These are phyloP conservation scores for Suillus luteus DNA, from an alignment of 768 basidiomycete genomes.

Conservation along the genomic window DNA sequence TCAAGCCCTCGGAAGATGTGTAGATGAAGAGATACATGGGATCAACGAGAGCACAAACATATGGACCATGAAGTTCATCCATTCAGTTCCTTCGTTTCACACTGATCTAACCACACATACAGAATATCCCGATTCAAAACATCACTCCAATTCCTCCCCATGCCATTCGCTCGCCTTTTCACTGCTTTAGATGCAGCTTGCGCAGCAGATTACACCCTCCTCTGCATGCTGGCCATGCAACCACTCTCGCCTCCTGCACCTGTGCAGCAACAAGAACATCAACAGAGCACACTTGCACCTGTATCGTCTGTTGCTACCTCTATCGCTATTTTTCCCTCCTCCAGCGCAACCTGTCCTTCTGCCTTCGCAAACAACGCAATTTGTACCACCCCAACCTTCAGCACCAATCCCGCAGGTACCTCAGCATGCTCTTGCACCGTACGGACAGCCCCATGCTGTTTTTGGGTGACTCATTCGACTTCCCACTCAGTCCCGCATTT, in stretches of 20 bases:
- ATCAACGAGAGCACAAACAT: slow-evolving; percentile 26
- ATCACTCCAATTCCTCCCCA: slow-evolving; percentile 55
- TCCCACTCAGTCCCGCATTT: slow-evolving; percentile 41
- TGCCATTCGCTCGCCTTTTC: too few relatives aligned
- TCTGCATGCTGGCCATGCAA: slow-evolving; percentile 30
- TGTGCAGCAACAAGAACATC: slow-evolving; percentile 23
- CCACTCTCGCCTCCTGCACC: slow-evolving; percentile 16
- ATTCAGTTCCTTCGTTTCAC: not conserved
- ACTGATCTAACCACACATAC: slow-evolving; percentile 7
- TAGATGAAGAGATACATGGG: slow-evolving; percentile 45
- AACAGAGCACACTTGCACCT: not conserved
- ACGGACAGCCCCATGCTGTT: slow-evolving; percentile 34
- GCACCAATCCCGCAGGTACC: slow-evolving; percentile 5
- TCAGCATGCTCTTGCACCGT: slow-evolving; percentile 17
- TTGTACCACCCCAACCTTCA: not conserved
- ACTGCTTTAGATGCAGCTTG: too few relatives aligned
- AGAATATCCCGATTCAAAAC: slow-evolving; percentile 70
- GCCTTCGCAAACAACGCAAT: slow-evolving; percentile 9
- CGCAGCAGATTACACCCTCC: too few relatives aligned
- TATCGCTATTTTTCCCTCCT: slow-evolving; percentile 8
- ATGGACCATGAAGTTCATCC: slow-evolving; percentile 68
- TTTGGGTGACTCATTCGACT: slow-evolving; percentile 29
- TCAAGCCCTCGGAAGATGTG: slow-evolving; percentile 51
- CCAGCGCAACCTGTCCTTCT: not conserved
- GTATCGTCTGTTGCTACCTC: slow-evolving; percentile 18